Evolutionary conservation across 2,329 filamentous ascomycete genomes (phyloP), one percentile per base, ranked within the genome.

Genomic region (Cercospora sp.): DNA sequence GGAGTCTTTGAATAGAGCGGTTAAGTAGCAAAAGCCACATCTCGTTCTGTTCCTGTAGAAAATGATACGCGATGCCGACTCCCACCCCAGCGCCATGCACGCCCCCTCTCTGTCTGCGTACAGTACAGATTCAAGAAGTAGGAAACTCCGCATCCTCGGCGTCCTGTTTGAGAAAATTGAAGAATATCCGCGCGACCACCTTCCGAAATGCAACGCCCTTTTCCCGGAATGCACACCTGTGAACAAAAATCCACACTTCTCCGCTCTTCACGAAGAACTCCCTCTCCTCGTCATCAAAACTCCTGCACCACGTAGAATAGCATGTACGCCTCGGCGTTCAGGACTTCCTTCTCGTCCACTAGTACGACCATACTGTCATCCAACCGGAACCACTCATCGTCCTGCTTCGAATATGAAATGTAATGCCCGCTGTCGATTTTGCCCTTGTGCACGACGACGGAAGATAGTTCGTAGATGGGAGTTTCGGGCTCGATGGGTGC

Each of bases 401-500:
- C 91, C 67, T 94, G 90, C 58, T 92, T 85, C 68, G 91, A 93
- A 78, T 96, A 97, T n/a, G 90, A 92, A 66, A 94, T 89, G 76
- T 96, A 97, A 77, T 97, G 93, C 16, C 94, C 94, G 1, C 92
- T 93, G 75, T 97, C 93, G 66, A 97, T 91, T 79, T 94, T 93
- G 62, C 94, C 94, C 68, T 96, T 92, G 76, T 98, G 94, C 45
- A 97, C 94, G 23, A 98, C 91, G 2, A 97, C 94, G 70, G 91
- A 93, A 18, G 94, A 86, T 1, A 98, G 86, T 73, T 97, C 93
- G 78, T 97, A 98, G 5, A 90, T 88, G 75, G 91, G 93, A 5
- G 87, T 18, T 39, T 70, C 75, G 69, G 60, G 75, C 23, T 13
- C 23, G 31, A 64, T n/a, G 33, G 51, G 12, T 69, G 68, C 78